Evolutionary conservation across 2,329 filamentous ascomycete genomes (phyloP), one percentile per base, ranked within the genome.

Genomic region (Tolypocladium capitatum): DNA sequence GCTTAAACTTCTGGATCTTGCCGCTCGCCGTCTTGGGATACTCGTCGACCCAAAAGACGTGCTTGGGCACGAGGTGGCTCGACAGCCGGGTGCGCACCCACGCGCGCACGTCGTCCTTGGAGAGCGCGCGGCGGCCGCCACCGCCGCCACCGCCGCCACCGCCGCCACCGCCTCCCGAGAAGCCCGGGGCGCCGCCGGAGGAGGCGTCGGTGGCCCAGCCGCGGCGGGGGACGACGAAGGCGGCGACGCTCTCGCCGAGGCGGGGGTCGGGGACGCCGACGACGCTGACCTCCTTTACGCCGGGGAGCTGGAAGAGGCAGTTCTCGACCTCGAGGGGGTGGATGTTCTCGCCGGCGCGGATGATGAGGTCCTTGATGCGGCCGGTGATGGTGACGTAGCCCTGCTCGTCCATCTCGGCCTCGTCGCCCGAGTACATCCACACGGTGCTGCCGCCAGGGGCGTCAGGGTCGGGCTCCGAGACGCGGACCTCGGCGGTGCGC

Each of bases 1-100:
- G 64, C 69, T 84, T 91, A 63, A 85, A 96, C 69, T 97, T 96
- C 69, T 95, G 88, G 48, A 97, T 90, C 77, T 98, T 98, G 24
- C 91, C 91, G 63, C 88, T 95, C 6, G 89, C 86, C 33, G 92
- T 98, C 75, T 95, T 96, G 20, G 91, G 91, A 62, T 86, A 94
- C n/a, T 81, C 78, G 1, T 82, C 74, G 0, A 86, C 73, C 76
- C 86, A 95, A 61, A 95, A 95, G n/a, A 97, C 76, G 61, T 91
- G 80, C 65, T 86, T 92, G 0, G 91, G 91, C 46, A 86, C 86
- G 60, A 96, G 78, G 64, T 91, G 86, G 53, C 78, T 80, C 30
- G 75, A 78, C 52, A 97, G 63, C 45, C 74, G 78, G 48, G 72
- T 68, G 43, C 75, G 69, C 2, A 96, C 88, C 86, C 86, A 96